Evolutionary conservation across 108 stramenopile genomes (phyloP).

Genomic region (Stephanodiscus triporus): DNA sequence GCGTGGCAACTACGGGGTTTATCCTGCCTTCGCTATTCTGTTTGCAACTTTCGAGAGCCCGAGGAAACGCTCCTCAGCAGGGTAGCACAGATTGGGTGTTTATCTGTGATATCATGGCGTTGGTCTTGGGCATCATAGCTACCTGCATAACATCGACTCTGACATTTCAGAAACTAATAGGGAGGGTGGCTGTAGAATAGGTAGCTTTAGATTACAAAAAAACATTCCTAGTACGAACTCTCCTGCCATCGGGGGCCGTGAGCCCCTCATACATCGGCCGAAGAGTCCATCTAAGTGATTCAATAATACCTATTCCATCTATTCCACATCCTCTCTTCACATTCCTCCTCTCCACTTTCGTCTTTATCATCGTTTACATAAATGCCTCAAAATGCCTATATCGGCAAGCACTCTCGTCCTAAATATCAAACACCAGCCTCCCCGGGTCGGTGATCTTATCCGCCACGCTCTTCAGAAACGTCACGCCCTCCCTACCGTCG

Average conservation of each 20-base stretch:
- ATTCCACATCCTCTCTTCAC: no score
- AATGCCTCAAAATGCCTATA: no score
- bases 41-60: constrained; percentile 14
- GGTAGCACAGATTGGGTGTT: background rate
- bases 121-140: constrained; percentile 16
- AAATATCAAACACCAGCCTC: constrained; percentile 92
- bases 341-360: no score
- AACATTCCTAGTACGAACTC: no score
- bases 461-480: constrained; percentile 97
- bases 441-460: constrained; percentile 97
- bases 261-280: background rate
- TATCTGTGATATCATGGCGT: constrained; percentile 8
- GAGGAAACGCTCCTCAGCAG: background rate
- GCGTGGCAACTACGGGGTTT: constrained; percentile 73
- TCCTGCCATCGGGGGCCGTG: background rate
- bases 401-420: background rate
- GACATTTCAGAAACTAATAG: constrained; percentile 16
- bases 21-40: constrained; percentile 67
- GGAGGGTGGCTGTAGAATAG: background rate
- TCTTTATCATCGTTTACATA: no score
- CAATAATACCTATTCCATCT: background rate
- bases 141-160: constrained; percentile 27
- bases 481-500: constrained; percentile 99
- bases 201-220: background rate
- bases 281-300: background rate